These are phyloP conservation scores for Fusarium domesticum DNA, from an alignment of 2,329 filamentous ascomycete species.

Conservation along the genomic window DNA sequence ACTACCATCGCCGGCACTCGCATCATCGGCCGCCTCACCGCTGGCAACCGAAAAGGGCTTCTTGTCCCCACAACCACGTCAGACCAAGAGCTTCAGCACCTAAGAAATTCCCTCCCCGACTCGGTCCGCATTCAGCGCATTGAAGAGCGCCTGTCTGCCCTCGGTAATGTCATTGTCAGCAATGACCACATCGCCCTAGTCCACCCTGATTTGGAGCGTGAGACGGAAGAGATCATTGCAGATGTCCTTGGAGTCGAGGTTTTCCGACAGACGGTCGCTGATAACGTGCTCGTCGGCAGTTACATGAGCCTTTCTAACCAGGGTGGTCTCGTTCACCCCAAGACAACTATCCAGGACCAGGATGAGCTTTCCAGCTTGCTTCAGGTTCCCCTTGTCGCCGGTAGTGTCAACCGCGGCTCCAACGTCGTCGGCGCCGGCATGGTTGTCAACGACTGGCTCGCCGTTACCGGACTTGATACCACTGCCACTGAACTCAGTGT, in stretches of 20 bases:
- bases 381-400: constrained; percentile 93
- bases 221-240: constrained; percentile 98
- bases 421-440: constrained; percentile 81
- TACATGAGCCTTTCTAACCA: constrained; percentile 98
- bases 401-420: constrained; percentile 87
- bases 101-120: constrained; percentile 92
- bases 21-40: constrained; percentile 92
- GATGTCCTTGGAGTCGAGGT: constrained; percentile 89
- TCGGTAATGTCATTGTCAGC: constrained; percentile 93
- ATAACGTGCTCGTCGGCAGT: constrained; percentile 92
- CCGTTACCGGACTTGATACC: constrained; percentile 88
- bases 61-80: constrained; percentile 94
- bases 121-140: constrained; percentile 92
- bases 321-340: constrained; percentile 94
- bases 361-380: constrained; percentile 92
- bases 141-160: constrained; percentile 91
- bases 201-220: constrained; percentile 93
- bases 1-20: constrained; percentile 94
- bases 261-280: constrained; percentile 90
- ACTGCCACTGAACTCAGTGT: constrained; percentile 97
- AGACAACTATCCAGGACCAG: constrained; percentile 95
- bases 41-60: constrained; percentile 94
- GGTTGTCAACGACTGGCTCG: constrained; percentile 79
- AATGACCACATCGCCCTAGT: constrained; percentile 97
- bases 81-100: constrained; percentile 96